A percentile compares a stretch with the other conserved stretches of the same genome.
phyloP scores from a whole-genome alignment of 225 moss, liverwort and hornwort genomes.

The Antitrichia curtipendula region DNA sequence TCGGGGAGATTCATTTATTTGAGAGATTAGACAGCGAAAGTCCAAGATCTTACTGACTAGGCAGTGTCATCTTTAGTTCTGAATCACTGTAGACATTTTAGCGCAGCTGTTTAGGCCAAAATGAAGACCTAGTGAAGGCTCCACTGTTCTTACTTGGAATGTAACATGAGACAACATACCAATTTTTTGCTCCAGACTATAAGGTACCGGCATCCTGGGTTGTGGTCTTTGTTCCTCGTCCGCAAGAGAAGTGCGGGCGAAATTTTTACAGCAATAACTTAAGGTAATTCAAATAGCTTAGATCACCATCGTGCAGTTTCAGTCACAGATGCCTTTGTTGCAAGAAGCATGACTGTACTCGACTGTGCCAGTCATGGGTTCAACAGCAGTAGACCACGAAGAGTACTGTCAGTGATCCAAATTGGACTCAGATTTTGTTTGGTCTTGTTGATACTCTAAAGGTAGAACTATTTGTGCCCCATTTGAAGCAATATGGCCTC shows the following conservation, averaged over 20 bases:
- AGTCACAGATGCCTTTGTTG: not conserved
- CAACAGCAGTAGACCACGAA: not conserved
- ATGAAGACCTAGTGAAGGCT: not conserved
- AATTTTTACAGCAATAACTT: not conserved
- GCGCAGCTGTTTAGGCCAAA: not conserved
- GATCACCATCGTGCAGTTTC: not conserved
- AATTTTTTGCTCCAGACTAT: not conserved
- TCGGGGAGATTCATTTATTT: not conserved
- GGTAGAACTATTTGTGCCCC: not conserved
- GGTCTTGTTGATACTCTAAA: not conserved
- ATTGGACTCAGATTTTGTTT: not conserved
- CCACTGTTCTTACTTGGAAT: constrained; percentile 8
- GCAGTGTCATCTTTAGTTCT: not conserved
- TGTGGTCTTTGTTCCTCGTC: not conserved
- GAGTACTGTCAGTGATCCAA: not conserved
- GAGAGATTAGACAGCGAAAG: not conserved
- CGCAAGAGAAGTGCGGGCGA: not conserved
- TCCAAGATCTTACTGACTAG: not conserved
- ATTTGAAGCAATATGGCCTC: not conserved
- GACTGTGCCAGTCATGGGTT: not conserved
- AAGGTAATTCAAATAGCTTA: not conserved
- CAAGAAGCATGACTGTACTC: not conserved
- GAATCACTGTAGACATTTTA: constrained; percentile 2
- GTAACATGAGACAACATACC: constrained; percentile 4
- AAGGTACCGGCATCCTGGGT: not conserved